Evolutionary conservation across 371 early-diverging fungal species (phyloP).

Genomic region (Mortierella sp.): DNA sequence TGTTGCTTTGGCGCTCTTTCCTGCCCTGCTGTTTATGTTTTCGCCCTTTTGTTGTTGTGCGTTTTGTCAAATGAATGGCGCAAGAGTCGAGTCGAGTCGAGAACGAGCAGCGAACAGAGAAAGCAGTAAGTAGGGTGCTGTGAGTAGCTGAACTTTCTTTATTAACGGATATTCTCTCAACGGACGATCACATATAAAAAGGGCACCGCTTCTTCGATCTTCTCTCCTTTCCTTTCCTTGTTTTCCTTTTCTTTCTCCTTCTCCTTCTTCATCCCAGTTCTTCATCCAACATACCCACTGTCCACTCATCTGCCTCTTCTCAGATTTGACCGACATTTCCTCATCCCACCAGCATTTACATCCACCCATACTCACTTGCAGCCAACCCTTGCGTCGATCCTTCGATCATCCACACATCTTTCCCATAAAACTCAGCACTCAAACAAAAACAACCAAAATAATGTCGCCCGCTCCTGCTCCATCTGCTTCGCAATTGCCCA

Average conservation of each 20-base stretch:
- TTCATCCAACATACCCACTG: neutral
- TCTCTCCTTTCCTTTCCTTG: neutral
- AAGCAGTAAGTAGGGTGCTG: neutral
- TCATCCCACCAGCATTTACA: neutral
- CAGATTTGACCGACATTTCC: neutral
- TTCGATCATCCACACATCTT: neutral
- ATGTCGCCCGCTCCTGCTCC: constrained; percentile 12
- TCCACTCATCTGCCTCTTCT: neutral
- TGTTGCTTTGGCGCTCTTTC: neutral
- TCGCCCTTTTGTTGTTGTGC: neutral
- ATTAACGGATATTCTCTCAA: neutral
- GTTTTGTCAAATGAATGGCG: neutral
- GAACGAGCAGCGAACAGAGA: neutral
- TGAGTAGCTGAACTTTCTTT: constrained; percentile 4
- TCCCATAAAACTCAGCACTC: neutral
- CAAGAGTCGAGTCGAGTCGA: neutral
- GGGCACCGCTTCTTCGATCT: neutral
- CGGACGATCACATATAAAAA: neutral
- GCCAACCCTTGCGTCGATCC: neutral
- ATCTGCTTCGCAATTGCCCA: constrained; percentile 24
- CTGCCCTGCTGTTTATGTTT: neutral
- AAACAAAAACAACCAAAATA: neutral
- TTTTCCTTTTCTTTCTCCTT: neutral
- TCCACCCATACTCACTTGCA: neutral
- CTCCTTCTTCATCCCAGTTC: neutral